These are phyloP conservation scores for Neurospora crassa DNA, from an alignment of 2,329 filamentous ascomycete species.

Conservation along the genomic window DNA sequence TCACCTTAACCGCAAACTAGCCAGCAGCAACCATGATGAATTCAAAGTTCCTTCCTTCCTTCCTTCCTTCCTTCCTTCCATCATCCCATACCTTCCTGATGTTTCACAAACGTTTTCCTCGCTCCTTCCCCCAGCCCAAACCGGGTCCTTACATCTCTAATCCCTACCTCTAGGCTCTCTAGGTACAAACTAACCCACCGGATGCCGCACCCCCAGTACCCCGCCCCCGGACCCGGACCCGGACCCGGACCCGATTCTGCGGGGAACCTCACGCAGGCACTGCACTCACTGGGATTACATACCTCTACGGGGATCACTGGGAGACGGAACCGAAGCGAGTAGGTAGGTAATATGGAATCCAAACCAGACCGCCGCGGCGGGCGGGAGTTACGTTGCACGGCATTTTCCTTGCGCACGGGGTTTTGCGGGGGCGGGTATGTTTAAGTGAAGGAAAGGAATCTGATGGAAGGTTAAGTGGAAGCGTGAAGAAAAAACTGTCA, in stretches of 20 bases:
- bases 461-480: not conserved
- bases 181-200: not conserved
- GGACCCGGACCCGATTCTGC: not conserved
- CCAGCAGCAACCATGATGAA: no score
- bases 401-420: not conserved
- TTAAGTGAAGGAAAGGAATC: not conserved
- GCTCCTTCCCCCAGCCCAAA: not conserved
- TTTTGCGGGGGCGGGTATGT: not conserved
- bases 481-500: no score
- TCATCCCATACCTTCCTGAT: no score
- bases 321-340: not conserved
- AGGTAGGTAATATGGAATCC: no score
- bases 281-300: not conserved
- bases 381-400: not conserved
- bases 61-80: no score
- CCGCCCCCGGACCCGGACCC: not conserved
- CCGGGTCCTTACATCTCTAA: not conserved
- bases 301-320: not conserved
- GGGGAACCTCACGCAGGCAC: not conserved
- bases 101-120: no score
- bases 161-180: no score
- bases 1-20: no score
- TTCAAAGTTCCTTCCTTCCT: no score
- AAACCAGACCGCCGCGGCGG: not conserved
- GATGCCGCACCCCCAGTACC: not conserved